phyloP scores from a whole-genome alignment of 495 filamentous ascomycete species.

The Bathelium albidoporum region DNA sequence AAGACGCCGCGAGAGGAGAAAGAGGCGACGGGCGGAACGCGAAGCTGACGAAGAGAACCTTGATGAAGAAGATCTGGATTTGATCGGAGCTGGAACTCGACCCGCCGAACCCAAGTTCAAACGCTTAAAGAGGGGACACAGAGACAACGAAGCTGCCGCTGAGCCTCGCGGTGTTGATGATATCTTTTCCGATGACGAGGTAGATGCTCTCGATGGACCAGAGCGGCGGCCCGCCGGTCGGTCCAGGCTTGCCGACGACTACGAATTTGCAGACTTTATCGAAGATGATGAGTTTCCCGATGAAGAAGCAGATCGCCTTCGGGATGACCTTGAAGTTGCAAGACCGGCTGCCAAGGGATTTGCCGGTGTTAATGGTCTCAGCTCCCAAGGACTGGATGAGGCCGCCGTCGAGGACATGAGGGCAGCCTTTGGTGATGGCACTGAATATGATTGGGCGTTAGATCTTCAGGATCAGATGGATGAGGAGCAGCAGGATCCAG shows the following conservation, averaged over 20 bases:
- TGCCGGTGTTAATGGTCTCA: constrained; percentile 53
- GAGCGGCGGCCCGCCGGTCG: constrained; percentile 33
- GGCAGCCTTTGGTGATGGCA: constrained; percentile 85
- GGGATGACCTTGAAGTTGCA: constrained; percentile 80
- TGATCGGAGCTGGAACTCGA: constrained; percentile 75
- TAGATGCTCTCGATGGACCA: constrained; percentile 36
- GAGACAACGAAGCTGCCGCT: constrained; percentile 51
- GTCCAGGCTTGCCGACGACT: constrained; percentile 64
- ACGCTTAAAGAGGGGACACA: constrained; percentile 83
- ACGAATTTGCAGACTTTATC: constrained; percentile 75
- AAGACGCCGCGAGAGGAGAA: constrained; percentile 54
- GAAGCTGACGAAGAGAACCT: constrained; percentile 81
- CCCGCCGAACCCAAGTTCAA: constrained; percentile 60
- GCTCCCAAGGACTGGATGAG: constrained; percentile 70
- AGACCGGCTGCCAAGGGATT: constrained; percentile 54
- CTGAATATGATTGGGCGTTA: constrained; percentile 89
- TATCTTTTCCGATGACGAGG: constrained; percentile 95
- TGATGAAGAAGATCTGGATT: constrained; percentile 92
- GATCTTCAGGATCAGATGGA: constrained; percentile 68
- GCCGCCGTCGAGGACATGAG: constrained; percentile 91
- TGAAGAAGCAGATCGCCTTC: constrained; percentile 63
- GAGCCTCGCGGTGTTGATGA: constrained; percentile 65
- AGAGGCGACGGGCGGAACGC: constrained; percentile 58
- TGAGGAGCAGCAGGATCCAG: constrained; percentile 58
- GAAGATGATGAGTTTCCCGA: constrained; percentile 90